These are phyloP conservation scores for Marasmius tenuissimus DNA, from an alignment of 1,284 basidiomycete species.

Conservation along the genomic window DNA sequence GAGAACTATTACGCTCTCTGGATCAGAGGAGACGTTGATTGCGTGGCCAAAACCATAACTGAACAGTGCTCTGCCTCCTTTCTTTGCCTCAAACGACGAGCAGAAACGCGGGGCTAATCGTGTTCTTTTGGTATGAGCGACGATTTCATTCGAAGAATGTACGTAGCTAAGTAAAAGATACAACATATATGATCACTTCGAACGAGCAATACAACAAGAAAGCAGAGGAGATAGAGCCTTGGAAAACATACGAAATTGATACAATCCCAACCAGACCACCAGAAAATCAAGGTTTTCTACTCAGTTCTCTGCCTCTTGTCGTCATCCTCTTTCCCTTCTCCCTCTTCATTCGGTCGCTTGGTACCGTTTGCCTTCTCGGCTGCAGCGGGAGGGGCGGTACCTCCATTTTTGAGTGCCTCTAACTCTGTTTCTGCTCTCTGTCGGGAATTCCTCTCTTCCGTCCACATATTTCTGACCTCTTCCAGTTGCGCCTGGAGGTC, in stretches of 20 bases:
- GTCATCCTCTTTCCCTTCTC: constrained; percentile 32
- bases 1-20: constrained; percentile 35
- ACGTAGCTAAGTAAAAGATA: too few relatives aligned
- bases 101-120: too few relatives aligned
- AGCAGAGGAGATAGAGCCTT: too few relatives aligned
- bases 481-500: constrained; percentile 79
- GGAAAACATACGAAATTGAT: too few relatives aligned
- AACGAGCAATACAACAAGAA: too few relatives aligned
- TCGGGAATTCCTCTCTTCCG: constrained; percentile 62
- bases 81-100: too few relatives aligned
- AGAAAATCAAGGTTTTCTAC: constrained; percentile 17
- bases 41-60: constrained; percentile 32
- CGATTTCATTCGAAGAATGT: too few relatives aligned
- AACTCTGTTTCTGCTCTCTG: constrained; percentile 63
- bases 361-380: constrained; percentile 2
- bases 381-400: background rate
- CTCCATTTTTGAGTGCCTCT: constrained; percentile 34
- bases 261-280: background rate
- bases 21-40: constrained; percentile 38
- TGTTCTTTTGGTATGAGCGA: too few relatives aligned
- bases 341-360: constrained; percentile 16
- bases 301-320: constrained; percentile 39
- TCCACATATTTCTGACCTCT: constrained; percentile 72
- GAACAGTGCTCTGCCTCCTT: too few relatives aligned
- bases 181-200: too few relatives aligned